Conservation (phyloP, 2,329 filamentous ascomycete genomes). For the Sporothrix euskadiensis region DNA sequence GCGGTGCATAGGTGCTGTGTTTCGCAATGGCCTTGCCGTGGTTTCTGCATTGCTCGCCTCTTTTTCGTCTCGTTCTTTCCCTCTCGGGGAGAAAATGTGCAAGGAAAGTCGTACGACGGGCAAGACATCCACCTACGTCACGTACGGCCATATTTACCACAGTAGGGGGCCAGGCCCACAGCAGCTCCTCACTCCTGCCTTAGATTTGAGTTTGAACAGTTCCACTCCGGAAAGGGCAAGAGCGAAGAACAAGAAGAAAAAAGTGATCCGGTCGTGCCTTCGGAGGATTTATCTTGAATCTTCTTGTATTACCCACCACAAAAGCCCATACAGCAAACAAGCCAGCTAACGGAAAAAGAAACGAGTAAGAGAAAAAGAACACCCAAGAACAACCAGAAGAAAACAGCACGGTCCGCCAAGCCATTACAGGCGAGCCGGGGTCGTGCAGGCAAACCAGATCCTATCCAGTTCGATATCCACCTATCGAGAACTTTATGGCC, state of each 20-base stretch:
- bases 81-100: not conserved
- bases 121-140: constrained; percentile 1
- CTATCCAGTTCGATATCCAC: not conserved
- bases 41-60: not conserved
- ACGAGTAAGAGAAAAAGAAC: not conserved
- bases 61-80: not conserved
- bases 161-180: not conserved
- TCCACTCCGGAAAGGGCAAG: not conserved
- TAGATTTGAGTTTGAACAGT: not conserved
- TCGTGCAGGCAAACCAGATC: constrained; percentile 13
- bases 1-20: not conserved
- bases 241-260: not conserved
- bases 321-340: not conserved
- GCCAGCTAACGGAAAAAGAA: not conserved
- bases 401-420: not conserved
- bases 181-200: constrained; percentile 1
- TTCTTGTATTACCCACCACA: not conserved
- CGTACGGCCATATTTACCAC: not conserved
- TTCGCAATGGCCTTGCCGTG: not conserved
- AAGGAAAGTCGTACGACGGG: constrained; percentile 12
- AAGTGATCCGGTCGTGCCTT: not conserved
- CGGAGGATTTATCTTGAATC: not conserved
- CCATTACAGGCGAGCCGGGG: not conserved
- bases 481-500: not conserved
- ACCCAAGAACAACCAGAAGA: not conserved